These are phyloP conservation scores for Fusarium falciforme DNA, from an alignment of 2,329 filamentous ascomycete species.

Conservation along the genomic window DNA sequence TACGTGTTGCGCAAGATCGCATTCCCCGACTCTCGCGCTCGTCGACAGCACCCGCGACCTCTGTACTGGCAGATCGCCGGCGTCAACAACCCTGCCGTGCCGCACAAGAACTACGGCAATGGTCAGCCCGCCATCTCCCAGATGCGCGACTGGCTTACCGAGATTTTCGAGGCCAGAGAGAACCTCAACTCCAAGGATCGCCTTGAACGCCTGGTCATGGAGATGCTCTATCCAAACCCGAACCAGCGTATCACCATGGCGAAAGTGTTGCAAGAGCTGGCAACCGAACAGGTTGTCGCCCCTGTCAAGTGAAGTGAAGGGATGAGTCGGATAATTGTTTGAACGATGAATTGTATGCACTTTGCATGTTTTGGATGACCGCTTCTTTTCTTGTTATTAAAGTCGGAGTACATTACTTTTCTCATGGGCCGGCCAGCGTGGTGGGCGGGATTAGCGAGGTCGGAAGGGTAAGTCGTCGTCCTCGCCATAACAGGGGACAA, in stretches of 20 bases:
- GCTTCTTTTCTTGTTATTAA: slow-evolving; percentile 24
- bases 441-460: slow-evolving; percentile 21
- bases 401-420: slow-evolving; percentile 22
- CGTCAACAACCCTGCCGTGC: slow-evolving; percentile 56
- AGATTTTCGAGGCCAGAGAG: slow-evolving; percentile 62
- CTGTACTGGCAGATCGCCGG: slow-evolving; percentile 70
- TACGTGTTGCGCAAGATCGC: slow-evolving; percentile 67
- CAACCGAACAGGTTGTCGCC: slow-evolving; percentile 41
- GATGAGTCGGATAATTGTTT: slow-evolving; percentile 12
- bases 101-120: slow-evolving; percentile 50
- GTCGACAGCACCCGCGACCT: slow-evolving; percentile 59
- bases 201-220: slow-evolving; percentile 63
- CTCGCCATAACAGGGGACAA: neutral
- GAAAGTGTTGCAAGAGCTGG: slow-evolving; percentile 60
- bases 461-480: slow-evolving; percentile 30
- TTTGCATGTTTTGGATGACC: slow-evolving; percentile 8
- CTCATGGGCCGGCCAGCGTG: slow-evolving; percentile 7
- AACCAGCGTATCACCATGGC: slow-evolving; percentile 65
- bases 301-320: slow-evolving; percentile 18
- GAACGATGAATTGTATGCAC: slow-evolving; percentile 9
- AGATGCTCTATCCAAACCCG: slow-evolving; percentile 66
- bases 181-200: slow-evolving; percentile 59
- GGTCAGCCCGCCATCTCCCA: slow-evolving; percentile 58
- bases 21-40: slow-evolving; percentile 64
- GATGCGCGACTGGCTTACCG: slow-evolving; percentile 68